These are phyloP conservation scores for Xerocomus alliaceus DNA, from an alignment of 1,284 basidiomycete species.

Conservation along the genomic window DNA sequence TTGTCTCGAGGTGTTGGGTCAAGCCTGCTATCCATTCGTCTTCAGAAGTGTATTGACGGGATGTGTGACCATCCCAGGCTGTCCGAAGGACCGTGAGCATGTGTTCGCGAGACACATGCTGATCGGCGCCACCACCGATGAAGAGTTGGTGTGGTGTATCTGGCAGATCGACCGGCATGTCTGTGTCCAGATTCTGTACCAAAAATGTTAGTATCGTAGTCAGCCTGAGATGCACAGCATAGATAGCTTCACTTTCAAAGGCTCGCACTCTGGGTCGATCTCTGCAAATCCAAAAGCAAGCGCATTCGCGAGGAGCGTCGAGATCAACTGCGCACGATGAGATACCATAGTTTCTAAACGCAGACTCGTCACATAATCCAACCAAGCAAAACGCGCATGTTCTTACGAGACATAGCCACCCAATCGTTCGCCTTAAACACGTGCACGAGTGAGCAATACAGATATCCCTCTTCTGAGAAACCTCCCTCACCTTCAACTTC, in stretches of 20 bases:
- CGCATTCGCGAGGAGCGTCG: constrained; percentile 50
- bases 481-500: constrained; percentile 58
- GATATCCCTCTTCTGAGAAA: background rate
- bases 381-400: background rate
- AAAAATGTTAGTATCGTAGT: background rate
- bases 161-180: constrained; percentile 43
- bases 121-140: constrained; percentile 20
- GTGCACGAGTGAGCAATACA: background rate
- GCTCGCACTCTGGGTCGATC: constrained; percentile 52
- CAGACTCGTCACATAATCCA: background rate
- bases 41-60: constrained; percentile 46
- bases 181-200: constrained; percentile 57
- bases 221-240: accelerated
- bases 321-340: constrained; percentile 57
- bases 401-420: constrained; percentile 65
- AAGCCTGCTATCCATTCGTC: constrained; percentile 50
- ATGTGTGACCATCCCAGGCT: constrained; percentile 42
- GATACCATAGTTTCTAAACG: constrained; percentile 60
- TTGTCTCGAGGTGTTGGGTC: constrained; percentile 45
- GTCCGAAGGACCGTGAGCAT: constrained; percentile 38
- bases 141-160: constrained; percentile 49
- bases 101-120: constrained; percentile 39
- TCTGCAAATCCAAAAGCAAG: constrained; percentile 56
- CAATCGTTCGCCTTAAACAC: constrained; percentile 59
- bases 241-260: constrained; percentile 50